Evolutionary conservation across 2,329 filamentous ascomycete genomes (phyloP), one percentile per base, ranked within the genome.

Genomic region (Incumbomyces lentus): DNA sequence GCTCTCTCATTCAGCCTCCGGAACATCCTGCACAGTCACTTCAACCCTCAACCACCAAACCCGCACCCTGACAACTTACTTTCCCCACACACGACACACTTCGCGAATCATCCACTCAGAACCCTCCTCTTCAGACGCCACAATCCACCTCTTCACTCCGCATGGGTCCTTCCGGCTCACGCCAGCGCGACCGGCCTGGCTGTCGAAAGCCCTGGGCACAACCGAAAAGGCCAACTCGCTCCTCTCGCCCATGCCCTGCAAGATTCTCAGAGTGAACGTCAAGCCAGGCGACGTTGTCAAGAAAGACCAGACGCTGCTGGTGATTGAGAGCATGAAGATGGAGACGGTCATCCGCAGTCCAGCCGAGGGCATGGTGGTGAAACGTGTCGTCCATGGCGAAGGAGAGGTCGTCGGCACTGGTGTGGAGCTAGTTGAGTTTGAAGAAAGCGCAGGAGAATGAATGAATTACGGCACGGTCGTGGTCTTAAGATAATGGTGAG

Each of bases 211-310:
- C 0, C 72, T 95, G 6, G 89, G 90, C 0, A 69, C 85, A 52
- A 89, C 86, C 62, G 86, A 94, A 59, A 75, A 76, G 0, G 74
- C 81, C 6, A 89, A 90, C 49, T 92, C 84, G 44, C 87, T 96
- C 1, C 74, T 86, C 18, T 87, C 92, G 17, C 92, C 92, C 0
- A 98, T 98, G 92, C 92, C 92, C 1, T 96, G 92, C 68, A 96
- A 96, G 69, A 83, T 98, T 19, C 68, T 98, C 51, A 80, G 86
- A 54, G 92, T 95, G 40, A 86, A 95, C 64, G 87, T 95, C 0
- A 68, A 74, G 22, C 87, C 87, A 56, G 92, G 92, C 0, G 79
- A 94, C 53, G 68, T 66, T 39, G 92, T 98, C 13, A 80, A 81
- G 61, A 93, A 90, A 68, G 89, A 90, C 38, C 81, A 90, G 48